These are phyloP conservation scores for Pythium folliculosum DNA, from an alignment of 352 stramenopile genomes.

Conservation along the genomic window DNA sequence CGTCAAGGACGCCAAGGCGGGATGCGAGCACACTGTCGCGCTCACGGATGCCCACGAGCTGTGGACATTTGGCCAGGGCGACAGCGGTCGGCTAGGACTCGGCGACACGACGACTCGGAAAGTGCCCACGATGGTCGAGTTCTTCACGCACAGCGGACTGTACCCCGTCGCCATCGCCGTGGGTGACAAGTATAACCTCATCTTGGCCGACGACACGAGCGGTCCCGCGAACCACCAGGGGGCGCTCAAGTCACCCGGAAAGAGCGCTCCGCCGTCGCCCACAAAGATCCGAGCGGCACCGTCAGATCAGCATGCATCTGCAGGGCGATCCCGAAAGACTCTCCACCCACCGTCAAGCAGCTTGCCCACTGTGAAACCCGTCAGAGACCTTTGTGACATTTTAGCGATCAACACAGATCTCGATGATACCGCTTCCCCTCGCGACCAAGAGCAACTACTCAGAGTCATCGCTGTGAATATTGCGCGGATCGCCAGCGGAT, in stretches of 20 bases:
- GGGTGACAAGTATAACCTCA: constrained; percentile 86
- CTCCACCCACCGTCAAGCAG: not conserved
- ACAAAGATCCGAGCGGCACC: not conserved
- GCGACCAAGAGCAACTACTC: constrained; percentile 4
- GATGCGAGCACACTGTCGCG: constrained; percentile 77
- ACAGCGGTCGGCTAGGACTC: constrained; percentile 77
- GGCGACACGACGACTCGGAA: constrained; percentile 71
- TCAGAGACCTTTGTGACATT: not conserved
- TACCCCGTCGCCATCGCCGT: constrained; percentile 76
- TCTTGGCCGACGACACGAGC: constrained; percentile 52
- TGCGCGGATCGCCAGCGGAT: constrained; percentile 11
- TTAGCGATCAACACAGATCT: not conserved
- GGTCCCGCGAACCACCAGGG: not conserved
- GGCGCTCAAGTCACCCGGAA: not conserved
- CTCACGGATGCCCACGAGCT: constrained; percentile 62
- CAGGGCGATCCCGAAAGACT: not conserved
- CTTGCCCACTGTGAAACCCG: not conserved
- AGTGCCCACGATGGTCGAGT: constrained; percentile 54
- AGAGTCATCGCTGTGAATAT: not conserved
- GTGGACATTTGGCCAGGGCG: constrained; percentile 82
- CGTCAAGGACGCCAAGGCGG: constrained; percentile 72
- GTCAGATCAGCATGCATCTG: not conserved
- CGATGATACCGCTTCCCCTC: not conserved
- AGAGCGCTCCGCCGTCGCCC: not conserved
- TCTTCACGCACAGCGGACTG: constrained; percentile 48